Conservation (phyloP, 2,329 filamentous ascomycete species). For the Arthrobotrys megalospora region DNA sequence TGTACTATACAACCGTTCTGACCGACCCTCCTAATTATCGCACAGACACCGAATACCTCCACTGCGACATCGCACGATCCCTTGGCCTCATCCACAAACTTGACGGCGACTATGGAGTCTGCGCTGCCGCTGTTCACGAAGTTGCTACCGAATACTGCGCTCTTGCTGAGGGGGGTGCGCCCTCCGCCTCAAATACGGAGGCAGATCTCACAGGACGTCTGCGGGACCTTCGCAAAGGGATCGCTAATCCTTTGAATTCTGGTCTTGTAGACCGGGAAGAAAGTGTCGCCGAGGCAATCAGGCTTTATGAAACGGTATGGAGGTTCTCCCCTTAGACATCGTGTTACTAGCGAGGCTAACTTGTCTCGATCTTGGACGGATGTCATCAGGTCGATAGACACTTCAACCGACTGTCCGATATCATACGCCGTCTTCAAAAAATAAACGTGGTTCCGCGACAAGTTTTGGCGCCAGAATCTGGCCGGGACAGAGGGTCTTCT, state of each 20-base stretch:
- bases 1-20: background rate
- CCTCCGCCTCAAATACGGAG: conserved; percentile 69
- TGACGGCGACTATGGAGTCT: conserved; percentile 74
- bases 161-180: conserved; percentile 67
- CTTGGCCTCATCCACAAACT: conserved; percentile 77
- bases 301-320: conserved; percentile 74
- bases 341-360: background rate
- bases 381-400: conserved; percentile 71
- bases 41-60: conserved; percentile 76
- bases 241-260: conserved; percentile 74
- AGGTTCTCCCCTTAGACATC: background rate
- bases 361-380: background rate
- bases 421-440: conserved; percentile 56
- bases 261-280: conserved; percentile 74
- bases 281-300: conserved; percentile 75
- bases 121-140: conserved; percentile 73
- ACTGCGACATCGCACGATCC: conserved; percentile 77
- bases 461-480: conserved; percentile 76
- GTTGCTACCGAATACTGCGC: conserved; percentile 74
- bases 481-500: conserved; percentile 72
- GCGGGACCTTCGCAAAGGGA: conserved; percentile 73
- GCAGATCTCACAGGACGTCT: conserved; percentile 58
- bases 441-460: conserved; percentile 69
- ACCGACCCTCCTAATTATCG: background rate
- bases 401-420: conserved; percentile 70